phyloP scores from a whole-genome alignment of 2,329 filamentous ascomycete genomes.

The Colletotrichum sansevieriae region DNA sequence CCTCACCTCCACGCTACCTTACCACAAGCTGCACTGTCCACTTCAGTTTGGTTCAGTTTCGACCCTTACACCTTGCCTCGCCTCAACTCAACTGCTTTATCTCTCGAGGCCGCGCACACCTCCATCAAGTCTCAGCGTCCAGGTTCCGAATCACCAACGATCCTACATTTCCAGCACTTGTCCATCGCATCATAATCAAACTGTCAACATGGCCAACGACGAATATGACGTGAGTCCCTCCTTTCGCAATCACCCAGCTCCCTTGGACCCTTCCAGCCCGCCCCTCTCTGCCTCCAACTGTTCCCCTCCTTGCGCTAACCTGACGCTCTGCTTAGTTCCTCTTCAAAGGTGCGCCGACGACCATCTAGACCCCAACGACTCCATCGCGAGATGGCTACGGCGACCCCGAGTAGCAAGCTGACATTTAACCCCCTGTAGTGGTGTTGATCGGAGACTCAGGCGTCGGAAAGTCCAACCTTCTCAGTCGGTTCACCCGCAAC shows the following conservation, averaged over 20 bases:
- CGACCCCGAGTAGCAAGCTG: slow-evolving; percentile 44
- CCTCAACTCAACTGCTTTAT: slow-evolving; percentile 42
- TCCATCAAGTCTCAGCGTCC: slow-evolving; percentile 35
- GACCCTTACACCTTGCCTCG: slow-evolving; percentile 40
- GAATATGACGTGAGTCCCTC: slow-evolving; percentile 92
- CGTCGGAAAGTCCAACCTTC: slow-evolving; percentile 99
- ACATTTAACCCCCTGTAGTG: slow-evolving; percentile 67
- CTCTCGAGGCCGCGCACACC: slow-evolving; percentile 41
- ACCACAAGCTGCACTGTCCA: slow-evolving; percentile 32
- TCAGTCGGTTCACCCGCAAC: slow-evolving; percentile 99
- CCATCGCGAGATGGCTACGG: slow-evolving; percentile 23
- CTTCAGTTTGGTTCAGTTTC: slow-evolving; percentile 39
- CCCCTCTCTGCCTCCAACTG: slow-evolving; percentile 45
- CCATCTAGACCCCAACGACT: slow-evolving; percentile 45
- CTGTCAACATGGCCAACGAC: slow-evolving; percentile 93
- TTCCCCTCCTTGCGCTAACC: slow-evolving; percentile 43
- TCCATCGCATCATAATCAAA: slow-evolving; percentile 43
- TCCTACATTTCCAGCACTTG: slow-evolving; percentile 45
- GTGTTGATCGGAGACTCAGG: slow-evolving; percentile 99
- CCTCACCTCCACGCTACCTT: slow-evolving; percentile 26
- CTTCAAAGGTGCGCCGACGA: slow-evolving; percentile 84
- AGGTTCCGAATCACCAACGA: slow-evolving; percentile 44
- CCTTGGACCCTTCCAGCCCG: slow-evolving; percentile 19
- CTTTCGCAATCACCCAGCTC: slow-evolving; percentile 15
- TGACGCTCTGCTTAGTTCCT: slow-evolving; percentile 77